Conservation (phyloP, 1,284 basidiomycete genomes). For the Exobasidium cylindrosporum region DNA sequence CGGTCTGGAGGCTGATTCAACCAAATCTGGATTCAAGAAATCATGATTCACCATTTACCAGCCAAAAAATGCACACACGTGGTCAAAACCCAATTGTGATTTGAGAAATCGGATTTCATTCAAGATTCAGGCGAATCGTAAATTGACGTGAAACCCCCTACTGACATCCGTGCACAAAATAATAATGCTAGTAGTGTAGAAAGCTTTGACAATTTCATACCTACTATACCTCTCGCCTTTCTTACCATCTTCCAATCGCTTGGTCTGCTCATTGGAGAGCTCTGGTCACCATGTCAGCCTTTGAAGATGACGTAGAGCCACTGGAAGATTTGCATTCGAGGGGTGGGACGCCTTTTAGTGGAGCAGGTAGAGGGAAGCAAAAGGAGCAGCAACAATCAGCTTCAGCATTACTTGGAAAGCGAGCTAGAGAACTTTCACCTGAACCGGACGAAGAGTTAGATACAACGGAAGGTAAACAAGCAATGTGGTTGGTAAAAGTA, state of each 20-base stretch:
- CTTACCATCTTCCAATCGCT: neutral
- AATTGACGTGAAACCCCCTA: neutral
- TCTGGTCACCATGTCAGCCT: neutral
- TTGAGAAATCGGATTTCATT: neutral
- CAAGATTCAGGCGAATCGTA: neutral
- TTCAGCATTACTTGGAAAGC: neutral
- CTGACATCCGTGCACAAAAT: too few relatives aligned
- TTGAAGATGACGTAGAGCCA: conserved; percentile 13
- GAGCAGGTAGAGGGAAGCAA: conserved; percentile 1
- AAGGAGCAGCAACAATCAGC: neutral
- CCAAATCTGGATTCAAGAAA: neutral
- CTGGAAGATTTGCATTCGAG: neutral
- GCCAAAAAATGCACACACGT: neutral
- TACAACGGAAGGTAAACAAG: conserved; percentile 30
- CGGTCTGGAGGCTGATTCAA: neutral
- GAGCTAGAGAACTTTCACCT: conserved; percentile 19
- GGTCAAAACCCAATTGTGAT: neutral
- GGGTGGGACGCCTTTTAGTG: neutral
- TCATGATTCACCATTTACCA: neutral
- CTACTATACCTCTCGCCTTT: neutral
- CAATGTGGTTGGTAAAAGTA: conserved; percentile 56
- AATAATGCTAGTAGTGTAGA: too few relatives aligned
- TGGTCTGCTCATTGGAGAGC: too few relatives aligned
- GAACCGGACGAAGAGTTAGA: conserved; percentile 53
- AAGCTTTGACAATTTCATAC: neutral